These are phyloP conservation scores for Pleurotus djamor DNA, from an alignment of 768 basidiomycete species.

Conservation along the genomic window DNA sequence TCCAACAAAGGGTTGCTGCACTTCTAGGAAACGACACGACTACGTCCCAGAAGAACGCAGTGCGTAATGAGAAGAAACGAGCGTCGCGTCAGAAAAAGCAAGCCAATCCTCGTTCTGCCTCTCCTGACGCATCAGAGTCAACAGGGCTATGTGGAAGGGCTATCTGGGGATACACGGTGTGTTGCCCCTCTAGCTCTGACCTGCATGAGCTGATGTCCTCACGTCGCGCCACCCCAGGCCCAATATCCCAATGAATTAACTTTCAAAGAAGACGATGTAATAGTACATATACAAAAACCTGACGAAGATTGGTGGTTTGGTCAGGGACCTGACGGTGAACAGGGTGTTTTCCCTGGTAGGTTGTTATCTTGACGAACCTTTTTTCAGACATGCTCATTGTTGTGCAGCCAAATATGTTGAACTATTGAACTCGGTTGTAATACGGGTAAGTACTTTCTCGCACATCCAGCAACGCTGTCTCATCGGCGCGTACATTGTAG, in stretches of 20 bases:
- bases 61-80: no score
- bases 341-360: not conserved
- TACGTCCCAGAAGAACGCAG: no score
- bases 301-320: not conserved
- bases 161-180: no score
- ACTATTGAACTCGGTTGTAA: no score
- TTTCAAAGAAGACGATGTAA: not conserved
- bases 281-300: not conserved
- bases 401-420: no score
- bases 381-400: not conserved
- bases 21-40: not conserved
- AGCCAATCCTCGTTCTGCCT: no score
- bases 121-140: no score
- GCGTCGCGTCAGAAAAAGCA: no score
- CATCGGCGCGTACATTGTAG: not conserved
- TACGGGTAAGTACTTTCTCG: no score
- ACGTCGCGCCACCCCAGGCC: not conserved
- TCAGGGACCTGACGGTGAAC: not conserved
- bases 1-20: not conserved
- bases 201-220: not conserved
- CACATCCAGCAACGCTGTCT: no score
- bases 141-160: no score
- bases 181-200: no score
- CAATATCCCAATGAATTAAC: not conserved
- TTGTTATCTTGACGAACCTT: not conserved